Base-by-base conservation (phyloP, 2,329 filamentous ascomycete species). In the Rugonectria rugulosa region DNA sequence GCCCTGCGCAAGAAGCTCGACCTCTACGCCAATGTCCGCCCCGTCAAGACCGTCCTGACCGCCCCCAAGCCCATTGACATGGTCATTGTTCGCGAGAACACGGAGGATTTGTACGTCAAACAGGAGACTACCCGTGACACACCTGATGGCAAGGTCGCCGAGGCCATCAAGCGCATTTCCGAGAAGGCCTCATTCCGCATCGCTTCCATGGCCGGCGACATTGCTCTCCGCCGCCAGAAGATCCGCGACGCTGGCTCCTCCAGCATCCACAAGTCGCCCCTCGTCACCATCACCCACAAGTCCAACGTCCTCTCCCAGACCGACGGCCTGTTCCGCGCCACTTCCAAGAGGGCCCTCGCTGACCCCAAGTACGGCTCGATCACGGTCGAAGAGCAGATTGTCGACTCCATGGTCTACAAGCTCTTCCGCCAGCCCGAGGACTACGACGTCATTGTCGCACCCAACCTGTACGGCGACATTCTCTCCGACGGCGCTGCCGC, bases 331-430 rank as follows among this genome's bases (percentile, higher is more conserved):
- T 99, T 99, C 87, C 88, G 95, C 65, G 81, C 88, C 66, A 90
- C 90, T 5, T 86, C 91, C 14, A 88, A 90, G 64, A 81, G 82
- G 24, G 91, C 91, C 4, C 87, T 98, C 8, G 82, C 86, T 23
- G 81, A 82, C 46, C 65, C 83, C 11, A 82, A 79, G 63, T 97
- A 91, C 79, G 75, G 65, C 57, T 76, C 75, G 45, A 79, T 96
- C 49, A 77, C 78, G 36, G 82, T 97, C 50, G 95, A 98, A 77
- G 95, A 98, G 82, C 95, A 99, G 80, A 99, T 99, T 67, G 94
- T 99, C 61, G 95, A 99, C 78, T 94, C 89, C 59, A 99, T 99
- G 95, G 92, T 98, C 55, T 98, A 98, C 86, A 98, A 98, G 82
- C 89, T 99, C 53, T 98, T 98, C 87, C 91, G 94, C 60, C 92